Evolutionary conservation across 2,329 filamentous ascomycete genomes (phyloP), one percentile per base, ranked within the genome.

Genomic region (Lecanosticta acicola): DNA sequence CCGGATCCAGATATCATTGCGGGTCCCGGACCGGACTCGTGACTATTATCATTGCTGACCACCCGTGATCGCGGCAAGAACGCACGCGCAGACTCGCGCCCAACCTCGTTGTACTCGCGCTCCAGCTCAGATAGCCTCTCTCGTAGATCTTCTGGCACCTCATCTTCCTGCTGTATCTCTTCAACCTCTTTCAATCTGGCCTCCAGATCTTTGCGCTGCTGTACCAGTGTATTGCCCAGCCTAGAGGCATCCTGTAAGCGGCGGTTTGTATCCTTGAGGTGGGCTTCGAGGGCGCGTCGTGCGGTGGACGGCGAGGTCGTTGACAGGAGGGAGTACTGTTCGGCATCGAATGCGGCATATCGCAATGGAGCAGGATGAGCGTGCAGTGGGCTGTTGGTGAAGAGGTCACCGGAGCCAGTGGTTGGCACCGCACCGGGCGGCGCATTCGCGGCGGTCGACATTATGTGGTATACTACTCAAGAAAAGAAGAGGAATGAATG

Each of bases 41-140:
- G 34, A 13, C 24, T 32, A 9, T 39, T 51, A 29, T 56, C 55
- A 5, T 5, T 29, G 35, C 54, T 54, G 39, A 42, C 56, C 34
- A 53, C 57, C 44, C 49, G 57, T 8, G 78, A 74, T 66, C 89
- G 89, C 57, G 93, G 93, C 26, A 97, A 71, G 64, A 96, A 91
- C 2, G 87, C 89, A 54, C 91, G 79, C 35, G 91, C 88, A 39
- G 86, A 93, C 65, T 97, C 91, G 52, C 85, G 79, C 10, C 90
- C 89, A 38, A 97, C 83, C 63, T 96, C 90, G 65, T 94, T 91
- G 71, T 94, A 97, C 62, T 98, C 93, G 66, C 81, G 87, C 67
- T 98, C 93, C 49, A 98, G 81, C 53, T 94, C 89, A 11, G 81
- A 76, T 43, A 98, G 77, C 68, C 86, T 89, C 60, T 84, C 79